phyloP scores from a whole-genome alignment of 257 asterid species.

The Solanum pennellii region DNA sequence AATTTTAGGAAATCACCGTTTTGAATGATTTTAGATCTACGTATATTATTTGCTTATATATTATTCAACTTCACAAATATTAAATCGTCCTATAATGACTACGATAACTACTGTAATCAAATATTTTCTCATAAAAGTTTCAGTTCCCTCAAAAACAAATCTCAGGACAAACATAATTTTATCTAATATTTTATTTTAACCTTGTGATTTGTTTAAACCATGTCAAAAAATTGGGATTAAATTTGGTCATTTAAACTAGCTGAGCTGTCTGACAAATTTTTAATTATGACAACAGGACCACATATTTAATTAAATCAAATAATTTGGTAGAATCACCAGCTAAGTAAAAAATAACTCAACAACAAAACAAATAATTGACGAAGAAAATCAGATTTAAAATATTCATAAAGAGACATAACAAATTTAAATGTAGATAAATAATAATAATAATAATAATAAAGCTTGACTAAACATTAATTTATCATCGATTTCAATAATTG shows the following conservation, averaged over 20 bases:
- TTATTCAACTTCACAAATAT: neutral
- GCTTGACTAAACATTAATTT: neutral
- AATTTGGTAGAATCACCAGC: neutral
- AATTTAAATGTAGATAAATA: neutral
- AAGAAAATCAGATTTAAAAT: neutral
- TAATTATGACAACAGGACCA: neutral
- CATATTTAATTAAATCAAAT: neutral
- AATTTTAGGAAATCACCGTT: neutral
- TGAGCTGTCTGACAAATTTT: neutral
- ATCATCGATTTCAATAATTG: neutral
- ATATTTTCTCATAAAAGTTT: neutral
- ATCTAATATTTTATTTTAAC: neutral
- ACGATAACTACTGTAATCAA: neutral
- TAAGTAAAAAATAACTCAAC: neutral
- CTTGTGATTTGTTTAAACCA: neutral
- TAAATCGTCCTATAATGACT: neutral
- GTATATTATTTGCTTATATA: neutral
- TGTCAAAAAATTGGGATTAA: neutral
- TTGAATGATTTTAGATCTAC: accelerated
- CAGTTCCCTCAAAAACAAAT: neutral
- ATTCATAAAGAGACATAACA: neutral
- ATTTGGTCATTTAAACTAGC: neutral
- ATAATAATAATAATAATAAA: neutral
- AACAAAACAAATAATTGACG: neutral
- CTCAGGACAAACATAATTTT: neutral